Conservation (phyloP, 2,329 filamentous ascomycete genomes). For the Phaeomoniella chlamydospora region DNA sequence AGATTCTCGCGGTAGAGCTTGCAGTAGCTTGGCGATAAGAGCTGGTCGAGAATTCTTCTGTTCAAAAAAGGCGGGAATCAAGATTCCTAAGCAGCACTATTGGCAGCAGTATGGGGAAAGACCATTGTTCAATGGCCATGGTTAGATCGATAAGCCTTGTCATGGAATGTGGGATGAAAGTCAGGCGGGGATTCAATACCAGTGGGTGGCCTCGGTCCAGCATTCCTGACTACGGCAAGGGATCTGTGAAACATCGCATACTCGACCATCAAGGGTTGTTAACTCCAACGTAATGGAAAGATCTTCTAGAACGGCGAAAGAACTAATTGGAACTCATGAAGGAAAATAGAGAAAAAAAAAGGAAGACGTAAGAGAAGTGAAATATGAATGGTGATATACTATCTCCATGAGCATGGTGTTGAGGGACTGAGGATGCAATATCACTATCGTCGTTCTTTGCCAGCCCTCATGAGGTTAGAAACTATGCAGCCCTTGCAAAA, state of each 20-base stretch:
- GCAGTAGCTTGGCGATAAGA: not conserved
- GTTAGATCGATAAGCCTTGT: not conserved
- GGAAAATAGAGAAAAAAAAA: too few relatives aligned
- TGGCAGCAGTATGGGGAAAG: not conserved
- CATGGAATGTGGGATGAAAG: not conserved
- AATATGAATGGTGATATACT: too few relatives aligned
- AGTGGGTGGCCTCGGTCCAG: not conserved
- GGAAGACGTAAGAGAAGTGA: too few relatives aligned
- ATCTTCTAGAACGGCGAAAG: too few relatives aligned
- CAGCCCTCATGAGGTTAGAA: too few relatives aligned
- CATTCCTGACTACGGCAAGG: not conserved
- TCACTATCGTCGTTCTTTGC: too few relatives aligned
- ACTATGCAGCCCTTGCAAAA: too few relatives aligned
- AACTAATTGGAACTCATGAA: too few relatives aligned
- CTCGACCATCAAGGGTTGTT: not conserved
- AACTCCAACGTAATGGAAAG: too few relatives aligned
- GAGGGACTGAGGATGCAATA: too few relatives aligned
- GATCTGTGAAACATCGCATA: not conserved
- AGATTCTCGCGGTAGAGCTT: not conserved
- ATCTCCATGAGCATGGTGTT: too few relatives aligned
- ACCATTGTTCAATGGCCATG: not conserved
- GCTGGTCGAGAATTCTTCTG: not conserved
- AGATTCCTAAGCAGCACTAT: not conserved
- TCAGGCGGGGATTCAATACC: not conserved
- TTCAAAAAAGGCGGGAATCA: not conserved